Percentiles rank a stretch among this genome's conserved stretches.
These are phyloP conservation scores for Drechslerella coelobrocha DNA, from an alignment of 2,329 filamentous ascomycete species.

Conservation along the genomic window DNA sequence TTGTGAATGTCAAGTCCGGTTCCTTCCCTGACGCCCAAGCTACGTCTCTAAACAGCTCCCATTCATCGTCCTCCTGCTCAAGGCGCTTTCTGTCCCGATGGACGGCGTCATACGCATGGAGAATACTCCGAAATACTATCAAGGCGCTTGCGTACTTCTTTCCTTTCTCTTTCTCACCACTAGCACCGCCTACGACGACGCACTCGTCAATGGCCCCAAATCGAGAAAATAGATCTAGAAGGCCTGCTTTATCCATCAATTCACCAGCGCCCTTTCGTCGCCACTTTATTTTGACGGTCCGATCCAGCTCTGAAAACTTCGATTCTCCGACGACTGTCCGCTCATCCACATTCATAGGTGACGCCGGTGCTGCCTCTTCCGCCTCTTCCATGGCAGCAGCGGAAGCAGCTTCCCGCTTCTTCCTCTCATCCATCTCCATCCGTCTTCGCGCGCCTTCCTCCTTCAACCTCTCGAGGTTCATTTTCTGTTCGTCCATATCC, in stretches of 20 bases:
- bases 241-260: slow-evolving; percentile 58
- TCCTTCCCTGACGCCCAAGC: slow-evolving; percentile 53
- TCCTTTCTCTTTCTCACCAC: slow-evolving; percentile 26
- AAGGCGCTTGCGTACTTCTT: slow-evolving; percentile 53
- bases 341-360: slow-evolving; percentile 53
- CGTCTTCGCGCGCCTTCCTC: slow-evolving; percentile 60
- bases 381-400: slow-evolving; percentile 59
- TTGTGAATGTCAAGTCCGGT: slow-evolving; percentile 51
- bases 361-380: slow-evolving; percentile 56
- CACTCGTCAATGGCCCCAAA: slow-evolving; percentile 61
- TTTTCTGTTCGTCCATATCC: slow-evolving; percentile 58
- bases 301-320: slow-evolving; percentile 60
- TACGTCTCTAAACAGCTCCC: slow-evolving; percentile 51
- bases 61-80: slow-evolving; percentile 28
- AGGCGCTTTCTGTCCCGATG: slow-evolving; percentile 44
- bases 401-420: slow-evolving; percentile 60
- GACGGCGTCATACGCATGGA: slow-evolving; percentile 52
- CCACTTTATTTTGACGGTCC: slow-evolving; percentile 62
- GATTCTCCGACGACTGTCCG: slow-evolving; percentile 51
- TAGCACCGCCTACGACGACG: slow-evolving; percentile 28
- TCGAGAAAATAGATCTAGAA: slow-evolving; percentile 59
- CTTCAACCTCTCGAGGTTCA: slow-evolving; percentile 51
- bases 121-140: slow-evolving; percentile 53
- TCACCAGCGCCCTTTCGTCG: slow-evolving; percentile 55
- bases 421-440: slow-evolving; percentile 60